Evolutionary conservation across 106 monocot genomes (phyloP).

Genomic region (Platanthera guangdongensis): DNA sequence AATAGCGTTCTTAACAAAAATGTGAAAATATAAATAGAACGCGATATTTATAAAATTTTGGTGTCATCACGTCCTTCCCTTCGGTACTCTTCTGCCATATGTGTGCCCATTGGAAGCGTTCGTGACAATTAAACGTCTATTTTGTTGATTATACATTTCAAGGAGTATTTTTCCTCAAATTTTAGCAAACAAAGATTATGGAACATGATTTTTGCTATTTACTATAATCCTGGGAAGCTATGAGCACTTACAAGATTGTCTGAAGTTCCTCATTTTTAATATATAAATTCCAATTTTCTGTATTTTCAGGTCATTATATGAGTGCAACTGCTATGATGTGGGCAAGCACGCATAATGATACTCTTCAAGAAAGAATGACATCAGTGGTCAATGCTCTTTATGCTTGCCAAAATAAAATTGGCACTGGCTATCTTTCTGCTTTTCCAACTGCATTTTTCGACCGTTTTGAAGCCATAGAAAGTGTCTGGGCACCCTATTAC

Average conservation of each 20-base stretch:
- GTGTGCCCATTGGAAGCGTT: too few species aligned
- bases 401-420: conserved; percentile 78
- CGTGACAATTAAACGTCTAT: too few species aligned
- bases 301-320: conserved; percentile 87
- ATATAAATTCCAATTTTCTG: neutral
- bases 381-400: conserved; percentile 62
- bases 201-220: too few species aligned
- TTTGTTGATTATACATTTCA: too few species aligned
- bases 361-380: conserved; percentile 56
- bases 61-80: too few species aligned
- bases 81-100: too few species aligned
- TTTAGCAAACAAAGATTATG: too few species aligned
- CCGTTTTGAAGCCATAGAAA: conserved; percentile 57
- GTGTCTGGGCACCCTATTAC: conserved; percentile 98
- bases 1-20: too few species aligned
- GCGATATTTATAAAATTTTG: too few species aligned
- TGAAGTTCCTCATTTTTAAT: neutral
- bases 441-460: conserved; percentile 89
- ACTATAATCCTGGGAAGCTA: neutral
- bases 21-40: too few species aligned
- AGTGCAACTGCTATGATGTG: conserved; percentile 85
- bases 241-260: neutral
- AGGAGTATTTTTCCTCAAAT: too few species aligned
- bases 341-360: conserved; percentile 80
- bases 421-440: conserved; percentile 87